Evolutionary conservation across 225 moss, liverwort and hornwort genomes (phyloP).

Genomic region (Lunularia cruciata): DNA sequence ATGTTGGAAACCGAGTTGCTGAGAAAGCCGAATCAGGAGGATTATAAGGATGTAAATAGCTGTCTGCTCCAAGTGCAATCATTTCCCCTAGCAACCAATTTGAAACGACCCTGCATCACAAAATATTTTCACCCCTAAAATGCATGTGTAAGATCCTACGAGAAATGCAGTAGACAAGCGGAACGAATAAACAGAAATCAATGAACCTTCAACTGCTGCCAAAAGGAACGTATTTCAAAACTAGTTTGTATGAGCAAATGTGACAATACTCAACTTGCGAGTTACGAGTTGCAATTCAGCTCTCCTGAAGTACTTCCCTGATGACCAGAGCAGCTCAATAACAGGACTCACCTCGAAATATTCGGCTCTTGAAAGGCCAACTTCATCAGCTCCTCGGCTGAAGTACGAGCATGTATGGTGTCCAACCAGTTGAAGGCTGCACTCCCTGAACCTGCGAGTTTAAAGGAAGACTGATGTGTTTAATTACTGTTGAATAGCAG

Average conservation of each 20-base stretch:
- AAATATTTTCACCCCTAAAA: constrained; percentile 15
- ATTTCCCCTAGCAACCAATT: constrained; percentile 79
- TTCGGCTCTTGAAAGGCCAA: constrained; percentile 42
- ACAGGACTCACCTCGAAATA: constrained; percentile 61
- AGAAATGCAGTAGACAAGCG: not conserved
- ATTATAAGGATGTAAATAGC: constrained; percentile 76
- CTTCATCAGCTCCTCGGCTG: constrained; percentile 50
- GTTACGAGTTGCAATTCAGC: no score
- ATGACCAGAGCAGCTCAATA: not conserved
- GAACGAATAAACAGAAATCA: not conserved
- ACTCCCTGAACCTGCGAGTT: constrained; percentile 72
- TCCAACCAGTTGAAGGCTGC: constrained; percentile 54
- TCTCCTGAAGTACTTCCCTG: not conserved
- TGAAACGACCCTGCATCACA: constrained; percentile 85
- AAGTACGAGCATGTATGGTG: constrained; percentile 57
- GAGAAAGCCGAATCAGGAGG: constrained; percentile 51
- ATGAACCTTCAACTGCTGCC: not conserved
- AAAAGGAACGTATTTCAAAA: not conserved
- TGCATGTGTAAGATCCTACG: not conserved
- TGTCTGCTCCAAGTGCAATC: constrained; percentile 72
- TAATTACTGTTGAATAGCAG: no score
- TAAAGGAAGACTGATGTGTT: no score
- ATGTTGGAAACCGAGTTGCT: constrained; percentile 48
- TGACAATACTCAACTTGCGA: no score
- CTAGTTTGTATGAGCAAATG: not conserved